These are phyloP conservation scores for Rhytidiadelphus loreus DNA, from an alignment of 225 moss, liverwort and hornwort species.

Conservation along the genomic window DNA sequence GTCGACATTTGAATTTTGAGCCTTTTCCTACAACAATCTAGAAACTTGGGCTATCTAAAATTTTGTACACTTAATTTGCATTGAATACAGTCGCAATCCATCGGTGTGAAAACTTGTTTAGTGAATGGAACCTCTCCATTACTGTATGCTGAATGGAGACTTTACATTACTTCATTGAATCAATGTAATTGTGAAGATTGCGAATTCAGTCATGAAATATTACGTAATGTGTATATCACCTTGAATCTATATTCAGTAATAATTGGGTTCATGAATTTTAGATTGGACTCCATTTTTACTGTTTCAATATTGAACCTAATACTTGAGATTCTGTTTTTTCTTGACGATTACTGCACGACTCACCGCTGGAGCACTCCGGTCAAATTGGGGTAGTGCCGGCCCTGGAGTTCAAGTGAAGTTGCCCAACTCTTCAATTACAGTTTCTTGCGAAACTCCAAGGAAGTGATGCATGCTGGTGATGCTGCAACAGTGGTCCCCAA, in stretches of 20 bases:
- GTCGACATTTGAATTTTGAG: neutral
- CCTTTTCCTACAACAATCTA: neutral
- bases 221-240: neutral
- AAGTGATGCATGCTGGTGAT: neutral
- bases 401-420: neutral
- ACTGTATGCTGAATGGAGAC: neutral
- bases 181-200: neutral
- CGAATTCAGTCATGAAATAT: neutral
- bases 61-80: neutral
- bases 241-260: neutral
- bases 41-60: neutral
- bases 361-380: neutral
- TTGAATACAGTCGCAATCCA: neutral
- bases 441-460: neutral
- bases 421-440: neutral
- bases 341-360: neutral
- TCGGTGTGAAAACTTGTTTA: neutral
- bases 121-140: neutral
- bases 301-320: neutral
- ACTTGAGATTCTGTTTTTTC: neutral
- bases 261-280: neutral
- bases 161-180: neutral
- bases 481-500: neutral
- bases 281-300: neutral
- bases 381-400: neutral